Evolutionary conservation across 2,329 filamentous ascomycete species (phyloP), one percentile per base, ranked within the genome.

Genomic region (Fusarium pilosicola): DNA sequence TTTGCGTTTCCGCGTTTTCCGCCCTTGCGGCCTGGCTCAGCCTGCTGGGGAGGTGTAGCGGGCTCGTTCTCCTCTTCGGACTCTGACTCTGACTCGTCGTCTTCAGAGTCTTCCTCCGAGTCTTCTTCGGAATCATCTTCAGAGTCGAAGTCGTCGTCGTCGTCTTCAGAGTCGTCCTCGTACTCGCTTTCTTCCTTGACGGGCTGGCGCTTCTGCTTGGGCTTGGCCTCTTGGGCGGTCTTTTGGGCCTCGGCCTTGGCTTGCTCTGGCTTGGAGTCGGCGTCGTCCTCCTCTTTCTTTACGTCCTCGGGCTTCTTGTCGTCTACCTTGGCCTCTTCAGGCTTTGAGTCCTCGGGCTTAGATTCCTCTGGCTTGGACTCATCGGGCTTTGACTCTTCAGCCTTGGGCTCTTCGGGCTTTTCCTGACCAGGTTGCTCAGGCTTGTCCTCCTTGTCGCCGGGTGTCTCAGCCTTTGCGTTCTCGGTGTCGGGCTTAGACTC

Each of bases 61-160:
- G 77, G 77, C 28, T 79, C 77, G 14, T 70, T 59, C n/a, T 77
- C 75, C 10, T 76, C 75, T 24, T 77, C 77, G 3, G 76, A 74
- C 14, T 78, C 77, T 0, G 62, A 69, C 54, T 76, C 76, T 2
- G 70, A 70, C 36, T 78, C 74, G 7, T 73, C 66, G 18, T 73
- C 67, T 34, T 76, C 76, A 4, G 74, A 74, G 3, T 73, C 74
- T 14, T 71, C 62, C 20, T 77, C 71, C 0, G 66, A 65, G 1
- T 72, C 73, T 10, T 73, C 69, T 13, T 76, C 71, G 1, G 65
- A 65, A 7, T 74, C 68, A 4, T 76, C 74, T 39, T 76, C 74
- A 32, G 62, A 65, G 41, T 75, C 70, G 30, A 68, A 73, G 15
- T 75, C 74, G 18, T 64, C 69, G 4, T 65, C 71, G 11, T 64